phyloP scores from a whole-genome alignment of 495 filamentous ascomycete genomes.

The Penicillium atrosanguineum region DNA sequence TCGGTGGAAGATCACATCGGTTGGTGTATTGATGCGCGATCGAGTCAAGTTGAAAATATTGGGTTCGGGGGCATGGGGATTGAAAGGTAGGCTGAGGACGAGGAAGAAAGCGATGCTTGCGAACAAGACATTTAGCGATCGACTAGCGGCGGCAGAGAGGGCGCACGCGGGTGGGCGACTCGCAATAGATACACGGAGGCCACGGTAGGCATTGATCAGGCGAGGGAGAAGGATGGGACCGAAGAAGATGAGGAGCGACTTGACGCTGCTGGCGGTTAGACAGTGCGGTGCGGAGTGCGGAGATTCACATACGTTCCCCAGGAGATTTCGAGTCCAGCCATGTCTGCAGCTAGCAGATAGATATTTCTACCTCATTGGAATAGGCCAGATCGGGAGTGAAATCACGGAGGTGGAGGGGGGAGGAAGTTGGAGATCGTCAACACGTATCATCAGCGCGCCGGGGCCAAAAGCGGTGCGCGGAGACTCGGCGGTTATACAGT shows the following conservation, averaged over 20 bases:
- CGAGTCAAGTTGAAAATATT: conserved; percentile 79
- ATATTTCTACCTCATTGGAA: conserved; percentile 1
- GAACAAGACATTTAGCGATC: conserved; percentile 62
- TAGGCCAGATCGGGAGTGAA: neutral
- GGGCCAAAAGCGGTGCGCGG: neutral
- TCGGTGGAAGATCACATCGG: conserved; percentile 81
- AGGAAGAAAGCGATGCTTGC: conserved; percentile 55
- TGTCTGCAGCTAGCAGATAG: conserved; percentile 11
- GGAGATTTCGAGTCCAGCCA: conserved; percentile 33
- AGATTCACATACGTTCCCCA: conserved; percentile 37
- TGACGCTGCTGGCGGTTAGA: conserved; percentile 51
- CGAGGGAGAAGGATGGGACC: conserved; percentile 80
- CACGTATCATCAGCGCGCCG: neutral
- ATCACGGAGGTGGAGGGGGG: neutral
- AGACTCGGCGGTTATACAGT: neutral
- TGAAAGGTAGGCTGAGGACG: conserved; percentile 65
- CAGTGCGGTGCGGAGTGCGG: neutral
- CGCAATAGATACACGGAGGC: conserved; percentile 54
- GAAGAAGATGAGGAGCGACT: conserved; percentile 79
- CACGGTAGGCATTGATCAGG: conserved; percentile 67
- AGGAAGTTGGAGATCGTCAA: neutral
- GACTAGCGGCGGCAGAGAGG: conserved; percentile 38
- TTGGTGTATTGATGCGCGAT: conserved; percentile 79
- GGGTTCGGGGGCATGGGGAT: conserved; percentile 53
- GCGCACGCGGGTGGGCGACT: conserved; percentile 54